Evolutionary conservation across 345 rosid genomes (phyloP).

Genomic region (Aquilaria yunnanensis): DNA sequence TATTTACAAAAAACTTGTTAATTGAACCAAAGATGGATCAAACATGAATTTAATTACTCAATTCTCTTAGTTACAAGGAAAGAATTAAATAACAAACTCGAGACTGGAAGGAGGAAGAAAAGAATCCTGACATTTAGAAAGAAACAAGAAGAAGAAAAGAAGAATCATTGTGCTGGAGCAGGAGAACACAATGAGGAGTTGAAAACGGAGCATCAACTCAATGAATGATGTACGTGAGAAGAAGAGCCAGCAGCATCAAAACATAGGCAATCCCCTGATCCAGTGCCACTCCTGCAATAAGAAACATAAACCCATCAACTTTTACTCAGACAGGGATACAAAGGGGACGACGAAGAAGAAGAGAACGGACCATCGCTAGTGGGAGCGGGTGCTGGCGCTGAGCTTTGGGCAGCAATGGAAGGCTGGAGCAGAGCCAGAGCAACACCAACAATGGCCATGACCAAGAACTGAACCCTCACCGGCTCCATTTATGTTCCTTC

Average conservation of each 20-base stretch:
- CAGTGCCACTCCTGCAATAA: conserved; percentile 17
- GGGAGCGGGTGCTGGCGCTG: conserved; percentile 17
- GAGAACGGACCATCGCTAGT: conserved; percentile 20
- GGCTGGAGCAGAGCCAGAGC: neutral
- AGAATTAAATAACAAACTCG: too few relatives aligned
- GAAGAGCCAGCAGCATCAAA: conserved; percentile 21
- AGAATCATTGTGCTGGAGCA: too few relatives aligned
- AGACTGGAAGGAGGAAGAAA: too few relatives aligned
- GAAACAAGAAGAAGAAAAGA: too few relatives aligned
- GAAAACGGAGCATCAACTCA: neutral
- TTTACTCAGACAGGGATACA: neutral
- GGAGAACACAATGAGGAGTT: too few relatives aligned
- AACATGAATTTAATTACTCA: too few relatives aligned
- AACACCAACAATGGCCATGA: conserved; percentile 9
- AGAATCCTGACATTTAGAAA: too few relatives aligned
- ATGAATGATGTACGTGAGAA: conserved; percentile 23
- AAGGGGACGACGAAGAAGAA: neutral
- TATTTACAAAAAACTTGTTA: too few relatives aligned
- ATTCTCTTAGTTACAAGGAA: too few relatives aligned
- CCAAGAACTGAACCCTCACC: conserved; percentile 8
- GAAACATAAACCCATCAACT: neutral
- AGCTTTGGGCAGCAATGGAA: conserved; percentile 13
- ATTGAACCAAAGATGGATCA: too few relatives aligned
- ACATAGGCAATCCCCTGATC: conserved; percentile 30
- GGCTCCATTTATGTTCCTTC: conserved; percentile 8